Evolutionary conservation across 148 eudicot species (phyloP).

Genomic region (Rhododendron henanense): DNA sequence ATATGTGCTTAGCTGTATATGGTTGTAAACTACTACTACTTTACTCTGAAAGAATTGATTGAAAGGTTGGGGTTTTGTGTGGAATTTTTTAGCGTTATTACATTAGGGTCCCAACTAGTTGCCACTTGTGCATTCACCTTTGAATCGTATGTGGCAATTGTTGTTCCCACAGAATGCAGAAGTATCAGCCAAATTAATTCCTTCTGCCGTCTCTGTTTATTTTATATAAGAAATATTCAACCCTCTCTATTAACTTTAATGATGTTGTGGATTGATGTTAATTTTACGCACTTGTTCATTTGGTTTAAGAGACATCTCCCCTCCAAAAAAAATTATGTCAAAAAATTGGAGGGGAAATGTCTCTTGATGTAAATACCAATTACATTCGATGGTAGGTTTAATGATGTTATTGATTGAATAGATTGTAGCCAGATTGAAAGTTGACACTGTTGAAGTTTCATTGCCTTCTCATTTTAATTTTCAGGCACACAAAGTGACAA

Average conservation of each 20-base stretch:
- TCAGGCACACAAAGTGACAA: conserved; percentile 1
- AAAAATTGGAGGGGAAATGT: too few species aligned
- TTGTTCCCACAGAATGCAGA: background rate
- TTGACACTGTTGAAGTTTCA: background rate
- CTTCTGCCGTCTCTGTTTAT: background rate
- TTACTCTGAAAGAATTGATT: background rate
- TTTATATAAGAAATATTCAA: background rate
- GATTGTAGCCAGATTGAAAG: background rate
- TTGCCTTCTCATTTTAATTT: background rate
- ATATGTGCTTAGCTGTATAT: background rate
- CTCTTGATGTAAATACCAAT: background rate
- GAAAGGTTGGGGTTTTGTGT: background rate
- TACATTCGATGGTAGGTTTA: background rate
- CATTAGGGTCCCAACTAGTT: background rate
- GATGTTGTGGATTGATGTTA: background rate
- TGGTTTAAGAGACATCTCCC: background rate
- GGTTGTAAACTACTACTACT: background rate
- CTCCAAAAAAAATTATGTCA: too few species aligned
- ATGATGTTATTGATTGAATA: background rate
- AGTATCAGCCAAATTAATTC: background rate
- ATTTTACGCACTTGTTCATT: background rate
- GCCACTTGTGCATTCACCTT: background rate
- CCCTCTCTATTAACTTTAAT: background rate
- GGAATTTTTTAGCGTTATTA: background rate
- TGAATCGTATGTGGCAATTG: background rate